Conservation (phyloP, 805 yeast species). For the Candida maesae region DNA sequence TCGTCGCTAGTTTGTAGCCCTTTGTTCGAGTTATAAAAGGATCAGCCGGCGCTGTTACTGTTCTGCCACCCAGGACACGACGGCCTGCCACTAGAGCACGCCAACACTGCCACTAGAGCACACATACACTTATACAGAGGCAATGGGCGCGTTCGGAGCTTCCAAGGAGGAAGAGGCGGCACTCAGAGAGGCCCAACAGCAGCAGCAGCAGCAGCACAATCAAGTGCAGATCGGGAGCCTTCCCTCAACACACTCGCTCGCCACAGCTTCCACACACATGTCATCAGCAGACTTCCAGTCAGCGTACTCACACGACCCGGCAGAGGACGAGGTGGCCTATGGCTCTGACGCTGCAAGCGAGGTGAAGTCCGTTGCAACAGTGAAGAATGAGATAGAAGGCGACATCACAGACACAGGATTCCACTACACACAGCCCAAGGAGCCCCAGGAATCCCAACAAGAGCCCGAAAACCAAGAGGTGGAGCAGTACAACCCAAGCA, state of each 20-base stretch:
- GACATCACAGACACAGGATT: neutral
- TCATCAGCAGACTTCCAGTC: conserved; percentile 24
- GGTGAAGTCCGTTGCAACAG: conserved; percentile 8
- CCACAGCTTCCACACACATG: conserved; percentile 3
- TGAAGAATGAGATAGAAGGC: conserved; percentile 1
- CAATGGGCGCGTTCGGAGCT: conserved; percentile 28
- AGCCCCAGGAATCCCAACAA: no score
- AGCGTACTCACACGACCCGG: conserved; percentile 18
- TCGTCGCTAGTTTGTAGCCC: no score
- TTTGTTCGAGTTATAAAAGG: neutral
- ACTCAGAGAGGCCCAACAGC: conserved; percentile 14
- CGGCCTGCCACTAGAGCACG: no score
- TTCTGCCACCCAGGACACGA: no score
- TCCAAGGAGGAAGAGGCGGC: conserved; percentile 21
- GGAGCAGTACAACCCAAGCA: neutral
- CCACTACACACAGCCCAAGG: no score
- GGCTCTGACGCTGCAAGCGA: conserved; percentile 1
- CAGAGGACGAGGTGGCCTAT: conserved; percentile 1
- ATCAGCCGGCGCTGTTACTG: no score
- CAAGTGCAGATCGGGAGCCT: neutral
- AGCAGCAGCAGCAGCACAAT: neutral
- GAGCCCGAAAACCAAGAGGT: no score
- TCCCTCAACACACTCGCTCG: conserved; percentile 6
- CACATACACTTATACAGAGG: no score
- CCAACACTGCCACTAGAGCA: no score